phyloP scores from a whole-genome alignment of 345 rosid genomes.

The Bruguiera gymnorhiza region DNA sequence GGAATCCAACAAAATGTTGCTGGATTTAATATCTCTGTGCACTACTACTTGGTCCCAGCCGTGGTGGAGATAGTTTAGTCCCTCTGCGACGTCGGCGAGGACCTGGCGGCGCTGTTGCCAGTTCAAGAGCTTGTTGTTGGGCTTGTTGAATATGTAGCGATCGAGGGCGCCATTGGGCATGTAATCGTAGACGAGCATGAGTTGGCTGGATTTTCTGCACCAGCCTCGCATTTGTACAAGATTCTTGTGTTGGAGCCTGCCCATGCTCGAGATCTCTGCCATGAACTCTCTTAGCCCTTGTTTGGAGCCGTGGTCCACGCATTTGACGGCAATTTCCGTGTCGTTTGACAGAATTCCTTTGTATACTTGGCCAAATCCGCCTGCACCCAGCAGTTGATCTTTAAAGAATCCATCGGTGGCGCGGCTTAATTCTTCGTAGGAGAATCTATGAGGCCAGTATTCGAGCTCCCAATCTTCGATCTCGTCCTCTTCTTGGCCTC shows the following conservation, averaged over 20 bases:
- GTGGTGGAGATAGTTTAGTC: conserved; percentile 73
- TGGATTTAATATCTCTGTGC: conserved; percentile 78
- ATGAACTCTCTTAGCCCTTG: conserved; percentile 89
- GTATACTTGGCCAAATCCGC: conserved; percentile 82
- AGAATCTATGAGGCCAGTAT: conserved; percentile 87
- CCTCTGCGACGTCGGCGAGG: conserved; percentile 78
- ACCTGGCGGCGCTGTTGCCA: conserved; percentile 59
- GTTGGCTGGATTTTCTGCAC: conserved; percentile 73
- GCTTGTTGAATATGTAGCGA: conserved; percentile 61
- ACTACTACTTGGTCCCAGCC: conserved; percentile 92
- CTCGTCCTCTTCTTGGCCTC: conserved; percentile 49
- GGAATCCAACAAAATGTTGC: conserved; percentile 70
- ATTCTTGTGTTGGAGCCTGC: conserved; percentile 83
- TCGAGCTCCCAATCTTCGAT: conserved; percentile 88
- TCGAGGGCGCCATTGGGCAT: conserved; percentile 85
- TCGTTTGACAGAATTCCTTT: conserved; percentile 53
- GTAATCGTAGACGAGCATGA: conserved; percentile 79
- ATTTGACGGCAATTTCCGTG: conserved; percentile 64
- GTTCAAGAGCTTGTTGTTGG: conserved; percentile 47
- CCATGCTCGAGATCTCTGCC: conserved; percentile 94
- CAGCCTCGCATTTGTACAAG: conserved; percentile 80
- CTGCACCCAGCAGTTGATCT: conserved; percentile 63
- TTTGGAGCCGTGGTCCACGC: conserved; percentile 83
- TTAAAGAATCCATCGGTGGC: conserved; percentile 65
- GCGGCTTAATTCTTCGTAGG: conserved; percentile 60